These are phyloP conservation scores for Raffaelea albimanens DNA, from an alignment of 2,329 filamentous ascomycete genomes.

Conservation along the genomic window DNA sequence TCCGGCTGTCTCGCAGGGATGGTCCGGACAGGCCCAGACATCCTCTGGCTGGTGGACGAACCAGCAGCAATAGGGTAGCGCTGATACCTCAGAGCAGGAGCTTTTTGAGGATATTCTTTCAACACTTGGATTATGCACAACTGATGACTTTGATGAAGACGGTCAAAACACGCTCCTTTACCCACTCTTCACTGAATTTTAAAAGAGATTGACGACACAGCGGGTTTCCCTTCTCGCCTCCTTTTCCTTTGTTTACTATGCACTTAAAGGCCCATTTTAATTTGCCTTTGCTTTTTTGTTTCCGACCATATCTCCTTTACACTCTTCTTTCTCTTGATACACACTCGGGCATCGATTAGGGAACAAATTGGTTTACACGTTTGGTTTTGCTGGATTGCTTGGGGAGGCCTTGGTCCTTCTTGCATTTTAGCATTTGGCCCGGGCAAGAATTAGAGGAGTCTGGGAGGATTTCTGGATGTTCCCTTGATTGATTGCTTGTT, in stretches of 20 bases:
- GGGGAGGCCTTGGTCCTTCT: slow-evolving; percentile 8
- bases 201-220: too few relatives aligned
- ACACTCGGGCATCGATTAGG: not conserved
- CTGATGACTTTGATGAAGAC: slow-evolving; percentile 5
- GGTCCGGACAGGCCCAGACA: slow-evolving; percentile 49
- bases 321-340: not conserved
- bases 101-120: not conserved
- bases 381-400: not conserved
- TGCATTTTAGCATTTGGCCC: slow-evolving; percentile 6
- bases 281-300: not conserved
- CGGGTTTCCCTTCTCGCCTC: too few relatives aligned
- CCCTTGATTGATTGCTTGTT: not conserved
- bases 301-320: not conserved
- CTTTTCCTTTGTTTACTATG: too few relatives aligned
- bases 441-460: slow-evolving; percentile 9
- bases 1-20: slow-evolving; percentile 42
- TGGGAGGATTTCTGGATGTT: slow-evolving; percentile 7
- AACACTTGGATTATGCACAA: too few relatives aligned
- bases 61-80: slow-evolving; percentile 30
- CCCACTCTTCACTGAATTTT: too few relatives aligned
- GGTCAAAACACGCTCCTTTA: slow-evolving; percentile 2
- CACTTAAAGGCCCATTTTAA: too few relatives aligned
- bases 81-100: not conserved
- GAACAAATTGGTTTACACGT: not conserved
- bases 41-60: slow-evolving; percentile 49